A percentile compares a stretch with the other conserved stretches of the same genome.
Conservation (phyloP, 2,329 filamentous ascomycete species). For the Pseudogymnoascus sp. region DNA sequence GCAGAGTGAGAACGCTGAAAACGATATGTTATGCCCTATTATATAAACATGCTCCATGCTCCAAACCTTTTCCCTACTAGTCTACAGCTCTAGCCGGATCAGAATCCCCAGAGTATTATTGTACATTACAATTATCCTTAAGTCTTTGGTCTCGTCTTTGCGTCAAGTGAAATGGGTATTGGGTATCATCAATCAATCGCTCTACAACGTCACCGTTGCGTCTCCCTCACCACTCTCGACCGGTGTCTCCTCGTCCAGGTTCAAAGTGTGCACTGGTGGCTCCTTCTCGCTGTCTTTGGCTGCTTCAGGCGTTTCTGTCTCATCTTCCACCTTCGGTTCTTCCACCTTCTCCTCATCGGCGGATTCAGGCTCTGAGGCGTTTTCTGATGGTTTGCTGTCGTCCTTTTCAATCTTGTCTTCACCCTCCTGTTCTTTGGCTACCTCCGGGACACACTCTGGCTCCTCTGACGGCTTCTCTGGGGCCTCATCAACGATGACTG, state of each 20-base stretch:
- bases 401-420: conserved; percentile 11
- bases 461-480: conserved; percentile 23
- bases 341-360: conserved; percentile 14
- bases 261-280: conserved; percentile 1
- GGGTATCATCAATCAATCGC: conserved; percentile 9
- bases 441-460: conserved; percentile 14
- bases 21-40: conserved; percentile 7
- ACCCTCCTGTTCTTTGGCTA: conserved; percentile 10
- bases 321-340: conserved; percentile 17
- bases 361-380: conserved; percentile 1
- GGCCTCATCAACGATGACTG: conserved; percentile 8
- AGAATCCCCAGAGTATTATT: conserved; percentile 8
- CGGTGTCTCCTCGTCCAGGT: not conserved
- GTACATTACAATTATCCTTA: conserved; percentile 9
- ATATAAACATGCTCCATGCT: not conserved
- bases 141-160: conserved; percentile 8
- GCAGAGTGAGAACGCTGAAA: not conserved
- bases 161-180: conserved; percentile 8
- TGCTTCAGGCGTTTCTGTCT: conserved; percentile 17
- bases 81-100: conserved; percentile 6
- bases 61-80: not conserved
- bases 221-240: not conserved
- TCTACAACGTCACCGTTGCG: conserved; percentile 1
- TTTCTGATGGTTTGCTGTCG: conserved; percentile 11
- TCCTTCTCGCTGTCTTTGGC: conserved; percentile 19